Conservation (phyloP, 2,329 filamentous ascomycete genomes). For the Nemania sp. region DNA sequence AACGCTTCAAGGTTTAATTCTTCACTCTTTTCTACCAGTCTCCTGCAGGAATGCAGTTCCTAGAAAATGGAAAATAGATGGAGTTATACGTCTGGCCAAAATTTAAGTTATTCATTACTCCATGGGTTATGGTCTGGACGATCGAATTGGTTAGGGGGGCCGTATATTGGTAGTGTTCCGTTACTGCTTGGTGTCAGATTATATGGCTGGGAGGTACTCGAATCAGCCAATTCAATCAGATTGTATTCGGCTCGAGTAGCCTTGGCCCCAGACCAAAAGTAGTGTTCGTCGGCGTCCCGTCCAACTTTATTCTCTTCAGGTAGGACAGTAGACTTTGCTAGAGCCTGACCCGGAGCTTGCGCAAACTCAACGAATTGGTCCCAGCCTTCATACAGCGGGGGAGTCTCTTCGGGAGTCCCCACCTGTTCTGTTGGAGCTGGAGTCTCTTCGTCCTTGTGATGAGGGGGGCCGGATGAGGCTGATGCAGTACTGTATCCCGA, state of each 20-base stretch:
- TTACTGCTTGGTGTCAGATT: neutral
- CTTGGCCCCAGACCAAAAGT: neutral
- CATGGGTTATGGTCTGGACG: neutral
- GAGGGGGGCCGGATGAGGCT: neutral
- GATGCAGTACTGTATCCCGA: slow-evolving; percentile 3
- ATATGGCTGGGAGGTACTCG: neutral
- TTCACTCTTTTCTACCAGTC: no score
- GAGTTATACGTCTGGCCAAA: no score
- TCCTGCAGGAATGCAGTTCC: no score
- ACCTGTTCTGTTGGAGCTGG: neutral
- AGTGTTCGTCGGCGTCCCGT: neutral
- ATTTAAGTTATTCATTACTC: no score
- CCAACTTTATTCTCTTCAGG: neutral
- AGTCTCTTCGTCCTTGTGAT: neutral
- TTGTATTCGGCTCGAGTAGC: neutral
- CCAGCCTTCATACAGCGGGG: neutral
- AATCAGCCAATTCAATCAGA: neutral
- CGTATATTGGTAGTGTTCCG: neutral
- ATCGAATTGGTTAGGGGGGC: neutral
- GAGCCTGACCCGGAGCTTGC: neutral
- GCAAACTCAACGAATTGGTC: neutral
- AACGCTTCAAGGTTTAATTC: no score
- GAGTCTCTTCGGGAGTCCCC: neutral
- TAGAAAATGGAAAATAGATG: no score
- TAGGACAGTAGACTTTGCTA: neutral